Evolutionary conservation across 495 filamentous ascomycete genomes (phyloP), one percentile per base, ranked within the genome.

Genomic region (Penicillium pulvis): DNA sequence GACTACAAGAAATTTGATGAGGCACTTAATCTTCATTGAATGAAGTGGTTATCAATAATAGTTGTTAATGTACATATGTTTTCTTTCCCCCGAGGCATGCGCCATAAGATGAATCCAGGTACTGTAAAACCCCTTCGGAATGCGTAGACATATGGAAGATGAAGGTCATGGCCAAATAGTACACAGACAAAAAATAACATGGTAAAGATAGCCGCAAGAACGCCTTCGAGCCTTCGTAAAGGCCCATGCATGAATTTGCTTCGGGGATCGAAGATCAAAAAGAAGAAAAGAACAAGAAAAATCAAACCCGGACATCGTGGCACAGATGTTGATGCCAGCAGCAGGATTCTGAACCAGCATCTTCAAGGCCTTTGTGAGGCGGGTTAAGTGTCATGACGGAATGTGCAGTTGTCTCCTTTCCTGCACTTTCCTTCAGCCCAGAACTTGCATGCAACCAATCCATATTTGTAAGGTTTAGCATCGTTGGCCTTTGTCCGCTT

Each of bases 401-500:
- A 97, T 1, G 90, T 94, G 70, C 92, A 97, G 35, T 88, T 87
- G 17, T 89, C 88, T 4, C 92, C 92, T 71, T 96, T 94, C 17
- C 80, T 79, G 73, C 92, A 97, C 69, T 87, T 87, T 16, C 91
- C 91, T 56, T 89, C 82, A 6, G 81, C 76, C 79, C 81, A 97
- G 72, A 91, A 96, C 49, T 81, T 83, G 73, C 92, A 97, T 16
- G 89, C 81, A 50, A 82, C 76, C 31, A 73, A 60, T 50, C 73
- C 73, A 48, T 67, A 71, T 59, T 76, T 77, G 50, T 75, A 75
- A 58, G 76, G 74, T 58, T 73, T 70, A 14, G 72, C 60, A 7
- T 63, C 71, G 53, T 67, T 73, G 8, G 62, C 51, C 46, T 65
- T 69, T 17, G 71, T 75, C 8, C 75, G 72, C 59, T 77, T 80